Evolutionary conservation across 192 early-diverging fungal species (phyloP).

Genomic region (Dimargaris verticillata): DNA sequence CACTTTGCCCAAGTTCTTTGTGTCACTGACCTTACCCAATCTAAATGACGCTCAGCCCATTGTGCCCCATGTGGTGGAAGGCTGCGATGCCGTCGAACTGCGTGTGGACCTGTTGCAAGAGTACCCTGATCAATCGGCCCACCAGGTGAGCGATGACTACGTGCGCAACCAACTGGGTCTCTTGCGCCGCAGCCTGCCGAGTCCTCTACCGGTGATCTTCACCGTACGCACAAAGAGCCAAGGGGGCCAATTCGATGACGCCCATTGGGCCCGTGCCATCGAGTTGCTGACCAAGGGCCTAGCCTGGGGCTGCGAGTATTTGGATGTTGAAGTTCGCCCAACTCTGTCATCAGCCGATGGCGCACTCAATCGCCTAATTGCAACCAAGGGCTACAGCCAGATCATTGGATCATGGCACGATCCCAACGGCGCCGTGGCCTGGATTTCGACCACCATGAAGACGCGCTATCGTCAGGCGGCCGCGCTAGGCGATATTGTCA

Average conservation of each 20-base stretch:
- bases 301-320: slow-evolving; percentile 83
- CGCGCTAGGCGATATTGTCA: slow-evolving; percentile 68
- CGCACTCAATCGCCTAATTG: slow-evolving; percentile 32
- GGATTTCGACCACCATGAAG: slow-evolving; percentile 37
- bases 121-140: slow-evolving; percentile 9
- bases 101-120: slow-evolving; percentile 69
- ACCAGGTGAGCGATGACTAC: slow-evolving; percentile 34
- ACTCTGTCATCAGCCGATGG: slow-evolving; percentile 12
- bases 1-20: slow-evolving; percentile 50
- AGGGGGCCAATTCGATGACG: slow-evolving; percentile 68
- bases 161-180: slow-evolving; percentile 64
- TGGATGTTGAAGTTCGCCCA: slow-evolving; percentile 64
- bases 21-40: slow-evolving; percentile 67
- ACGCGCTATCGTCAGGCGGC: slow-evolving; percentile 36
- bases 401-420: slow-evolving; percentile 91
- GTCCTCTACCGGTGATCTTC: slow-evolving; percentile 72
- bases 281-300: slow-evolving; percentile 47
- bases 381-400: slow-evolving; percentile 34
- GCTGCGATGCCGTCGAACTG: slow-evolving; percentile 80
- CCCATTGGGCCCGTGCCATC: slow-evolving; percentile 40
- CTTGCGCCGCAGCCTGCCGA: slow-evolving; percentile 39
- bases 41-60: slow-evolving; percentile 31
- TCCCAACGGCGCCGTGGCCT: slow-evolving; percentile 37
- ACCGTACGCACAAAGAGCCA: slow-evolving; percentile 82
- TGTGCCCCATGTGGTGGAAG: slow-evolving; percentile 48